A percentile compares a stretch with the other conserved stretches of the same genome.
These are phyloP conservation scores for Leishmania mexicana DNA, from an alignment of 208 protist species.

Conservation along the genomic window DNA sequence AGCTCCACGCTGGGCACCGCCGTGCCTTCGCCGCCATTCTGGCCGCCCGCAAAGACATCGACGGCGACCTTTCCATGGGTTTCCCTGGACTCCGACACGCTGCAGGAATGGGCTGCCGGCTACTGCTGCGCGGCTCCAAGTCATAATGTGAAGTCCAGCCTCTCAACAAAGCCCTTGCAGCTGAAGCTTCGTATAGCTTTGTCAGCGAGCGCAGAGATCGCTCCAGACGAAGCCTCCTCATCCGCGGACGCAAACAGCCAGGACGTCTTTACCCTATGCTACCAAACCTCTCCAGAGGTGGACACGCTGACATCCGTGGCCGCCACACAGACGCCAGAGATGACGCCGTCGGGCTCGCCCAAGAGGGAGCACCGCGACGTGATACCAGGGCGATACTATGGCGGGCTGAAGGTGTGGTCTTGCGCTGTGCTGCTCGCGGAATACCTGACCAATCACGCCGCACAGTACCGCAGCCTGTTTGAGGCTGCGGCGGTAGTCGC, in stretches of 20 bases:
- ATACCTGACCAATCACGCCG: slow-evolving; percentile 55
- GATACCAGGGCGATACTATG: slow-evolving; percentile 86
- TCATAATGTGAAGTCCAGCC: not conserved
- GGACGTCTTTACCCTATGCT: slow-evolving; percentile 28
- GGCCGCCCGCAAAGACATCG: slow-evolving; percentile 18
- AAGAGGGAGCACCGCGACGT: slow-evolving; percentile 65
- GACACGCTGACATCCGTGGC: slow-evolving; percentile 34
- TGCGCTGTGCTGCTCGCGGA: slow-evolving; percentile 66
- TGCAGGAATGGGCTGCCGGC: slow-evolving; percentile 15
- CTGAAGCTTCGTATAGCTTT: slow-evolving; percentile 3
- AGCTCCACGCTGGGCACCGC: not conserved
- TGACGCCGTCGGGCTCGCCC: not conserved
- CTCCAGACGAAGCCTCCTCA: not conserved
- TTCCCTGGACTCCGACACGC: not conserved
- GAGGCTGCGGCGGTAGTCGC: slow-evolving; percentile 33
- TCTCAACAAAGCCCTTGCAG: slow-evolving; percentile 19
- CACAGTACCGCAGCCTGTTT: slow-evolving; percentile 26
- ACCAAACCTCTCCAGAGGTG: slow-evolving; percentile 52
- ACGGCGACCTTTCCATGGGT: slow-evolving; percentile 34
- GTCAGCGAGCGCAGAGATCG: not conserved
- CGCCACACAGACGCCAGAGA: not conserved
- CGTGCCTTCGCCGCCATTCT: slow-evolving; percentile 1
- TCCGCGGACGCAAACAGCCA: not conserved
- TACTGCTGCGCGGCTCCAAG: slow-evolving; percentile 8
- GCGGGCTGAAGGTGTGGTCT: slow-evolving; percentile 90